Percentiles rank a stretch among this genome's conserved stretches.
Evolutionary conservation across 108 stramenopile species (phyloP).

Genomic region (Pseudonitzschia pungens): DNA sequence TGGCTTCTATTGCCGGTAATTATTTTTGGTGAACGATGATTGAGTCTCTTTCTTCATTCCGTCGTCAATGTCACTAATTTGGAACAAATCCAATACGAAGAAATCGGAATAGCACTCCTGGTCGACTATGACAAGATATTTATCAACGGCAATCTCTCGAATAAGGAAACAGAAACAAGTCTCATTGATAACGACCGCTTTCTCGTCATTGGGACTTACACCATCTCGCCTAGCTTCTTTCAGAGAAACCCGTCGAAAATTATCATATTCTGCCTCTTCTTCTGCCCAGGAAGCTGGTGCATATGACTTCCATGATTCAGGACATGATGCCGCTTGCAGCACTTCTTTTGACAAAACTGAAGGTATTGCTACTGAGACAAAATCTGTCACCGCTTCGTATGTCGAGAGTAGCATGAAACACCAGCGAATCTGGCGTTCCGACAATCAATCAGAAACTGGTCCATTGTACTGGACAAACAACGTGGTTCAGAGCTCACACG

Average conservation of each 20-base stretch:
- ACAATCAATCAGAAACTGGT: conserved; percentile 18
- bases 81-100: neutral
- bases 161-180: neutral
- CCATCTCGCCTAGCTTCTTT: neutral
- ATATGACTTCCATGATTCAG: neutral
- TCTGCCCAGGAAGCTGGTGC: neutral
- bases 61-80: too few species aligned
- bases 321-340: neutral
- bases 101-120: neutral
- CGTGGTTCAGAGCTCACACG: conserved; percentile 12
- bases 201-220: neutral
- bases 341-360: neutral
- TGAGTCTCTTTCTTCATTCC: too few species aligned
- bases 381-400: neutral
- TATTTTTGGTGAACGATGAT: too few species aligned
- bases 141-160: neutral
- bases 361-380: neutral
- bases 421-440: conserved; percentile 35
- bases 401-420: conserved; percentile 11
- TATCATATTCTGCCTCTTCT: conserved; percentile 1
- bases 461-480: conserved; percentile 36
- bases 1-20: too few species aligned
- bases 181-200: neutral
- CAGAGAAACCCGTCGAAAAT: neutral
- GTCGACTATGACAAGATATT: neutral